Conservation (phyloP, 176 grass and related monocot species). For the Saccharum officinarum region DNA sequence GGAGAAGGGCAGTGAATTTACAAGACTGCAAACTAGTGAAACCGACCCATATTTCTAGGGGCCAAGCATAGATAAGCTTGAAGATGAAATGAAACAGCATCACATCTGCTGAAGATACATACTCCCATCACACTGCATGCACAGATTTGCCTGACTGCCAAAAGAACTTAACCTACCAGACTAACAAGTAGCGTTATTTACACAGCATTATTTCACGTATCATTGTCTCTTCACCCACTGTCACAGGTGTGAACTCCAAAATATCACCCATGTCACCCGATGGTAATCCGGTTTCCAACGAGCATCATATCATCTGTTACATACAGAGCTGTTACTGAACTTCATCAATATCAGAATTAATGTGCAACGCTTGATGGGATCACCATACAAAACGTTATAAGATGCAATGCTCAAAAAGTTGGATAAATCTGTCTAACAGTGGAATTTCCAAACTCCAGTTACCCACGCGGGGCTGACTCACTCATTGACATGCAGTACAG, state of each 20-base stretch:
- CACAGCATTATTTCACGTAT: neutral
- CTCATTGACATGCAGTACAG: neutral
- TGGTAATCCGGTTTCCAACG: neutral
- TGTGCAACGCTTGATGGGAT: neutral
- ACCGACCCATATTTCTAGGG: neutral
- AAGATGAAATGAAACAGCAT: conserved; percentile 12
- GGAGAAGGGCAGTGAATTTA: neutral
- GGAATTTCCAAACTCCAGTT: neutral
- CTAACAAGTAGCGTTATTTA: neutral
- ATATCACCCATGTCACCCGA: neutral
- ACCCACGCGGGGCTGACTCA: neutral
- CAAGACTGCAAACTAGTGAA: neutral
- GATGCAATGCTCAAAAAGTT: neutral
- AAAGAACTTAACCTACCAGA: neutral
- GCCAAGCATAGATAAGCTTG: neutral
- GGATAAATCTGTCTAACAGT: neutral
- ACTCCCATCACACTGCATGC: neutral
- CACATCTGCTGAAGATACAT: neutral
- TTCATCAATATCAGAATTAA: conserved; percentile 6
- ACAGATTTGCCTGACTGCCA: neutral
- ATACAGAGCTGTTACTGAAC: conserved; percentile 1
- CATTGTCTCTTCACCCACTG: neutral
- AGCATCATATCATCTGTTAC: conserved; percentile 25
- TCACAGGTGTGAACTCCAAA: neutral
- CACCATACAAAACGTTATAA: neutral